Evolutionary conservation across 176 grass and related monocot species (phyloP), one percentile per base, ranked within the genome.

Genomic region (Lolium perenne): DNA sequence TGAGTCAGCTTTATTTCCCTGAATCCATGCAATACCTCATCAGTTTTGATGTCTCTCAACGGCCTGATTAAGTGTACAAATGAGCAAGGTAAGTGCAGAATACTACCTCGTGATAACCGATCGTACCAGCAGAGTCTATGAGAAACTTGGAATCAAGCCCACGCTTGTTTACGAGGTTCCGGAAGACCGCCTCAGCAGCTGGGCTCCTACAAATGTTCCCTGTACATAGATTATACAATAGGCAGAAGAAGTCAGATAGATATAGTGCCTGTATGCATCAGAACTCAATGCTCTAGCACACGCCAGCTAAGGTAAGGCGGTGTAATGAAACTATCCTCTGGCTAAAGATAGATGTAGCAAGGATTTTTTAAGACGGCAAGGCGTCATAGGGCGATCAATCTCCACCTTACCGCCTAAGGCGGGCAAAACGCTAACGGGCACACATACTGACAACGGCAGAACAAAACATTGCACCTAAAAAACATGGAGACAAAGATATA

Each of bases 201-300:
- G 96, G 93, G 85, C 96, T 98, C 59, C 96, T 90, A 78, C 96
- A 98, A 63, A 98, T 98, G 87, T 98, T 98, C 11, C 96, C 93
- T 98, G 78, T 32, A 51, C 3, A 70, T 67, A 75, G 8, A 85
- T 15, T 53, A 82, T 62, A 58, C 47, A 85, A 80, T 35, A 84
- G 43, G 15, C 18, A 26, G 65, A 63, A 21, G 43, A 61, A 80
- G 71, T 8, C 13, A 71, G 75, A 84, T 81, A 54, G 50, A 82
- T 76, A 53, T 46, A 46, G 26, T 56, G 16, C n/a, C 7, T 1
- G 10, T 66, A 50, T 79, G 56, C 4, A 82, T 17, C 46, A 78
- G 46, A 10, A 57, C 64, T 85, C 7, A 2, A 1, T 20, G 71
- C 13, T 68, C 47, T 74, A 56, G 67, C 5, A 10, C 32, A 35